Evolutionary conservation across 1,284 basidiomycete genomes (phyloP).

Genomic region (Moesziomyces antarcticus): DNA sequence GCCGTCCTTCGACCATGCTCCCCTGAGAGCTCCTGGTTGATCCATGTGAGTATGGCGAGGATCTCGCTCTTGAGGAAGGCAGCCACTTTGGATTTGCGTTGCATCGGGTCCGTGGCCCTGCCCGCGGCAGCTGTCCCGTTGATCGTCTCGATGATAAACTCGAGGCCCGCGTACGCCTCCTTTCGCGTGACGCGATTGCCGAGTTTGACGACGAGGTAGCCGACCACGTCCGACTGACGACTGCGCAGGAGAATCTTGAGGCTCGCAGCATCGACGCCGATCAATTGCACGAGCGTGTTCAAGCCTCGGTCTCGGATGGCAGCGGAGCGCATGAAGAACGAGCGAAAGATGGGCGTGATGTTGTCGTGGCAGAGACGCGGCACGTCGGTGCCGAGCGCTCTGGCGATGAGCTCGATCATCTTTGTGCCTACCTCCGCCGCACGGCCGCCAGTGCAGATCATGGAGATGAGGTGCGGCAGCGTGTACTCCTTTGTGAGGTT

Average conservation of each 20-base stretch:
- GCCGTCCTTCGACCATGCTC: slow-evolving; percentile 58
- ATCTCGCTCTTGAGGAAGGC: slow-evolving; percentile 57
- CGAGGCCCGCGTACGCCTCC: slow-evolving; percentile 55
- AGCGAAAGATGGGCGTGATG: slow-evolving; percentile 59
- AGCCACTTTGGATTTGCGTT: slow-evolving; percentile 37
- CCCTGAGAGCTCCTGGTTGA: slow-evolving; percentile 62
- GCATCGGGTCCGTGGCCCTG: slow-evolving; percentile 13
- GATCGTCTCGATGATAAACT: slow-evolving; percentile 53
- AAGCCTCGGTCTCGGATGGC: slow-evolving; percentile 40
- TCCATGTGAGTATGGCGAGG: slow-evolving; percentile 63
- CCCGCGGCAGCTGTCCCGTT: slow-evolving; percentile 22
- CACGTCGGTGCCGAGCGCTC: slow-evolving; percentile 49
- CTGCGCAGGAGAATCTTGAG: slow-evolving; percentile 54
- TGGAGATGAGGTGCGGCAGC: slow-evolving; percentile 58
- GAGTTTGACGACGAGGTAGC: slow-evolving; percentile 61
- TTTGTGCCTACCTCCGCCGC: slow-evolving; percentile 33
- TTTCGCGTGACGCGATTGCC: slow-evolving; percentile 48
- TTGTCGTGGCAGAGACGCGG: slow-evolving; percentile 58
- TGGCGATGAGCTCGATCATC: slow-evolving; percentile 56
- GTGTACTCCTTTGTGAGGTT: slow-evolving; percentile 60
- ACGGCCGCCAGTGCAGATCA: slow-evolving; percentile 40
- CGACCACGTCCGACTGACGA: slow-evolving; percentile 61
- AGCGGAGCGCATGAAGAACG: slow-evolving; percentile 53
- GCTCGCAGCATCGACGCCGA: slow-evolving; percentile 48
- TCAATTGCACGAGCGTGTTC: slow-evolving; percentile 41